Conservation (phyloP, 805 yeast species). For the Candida silvicultrix region DNA sequence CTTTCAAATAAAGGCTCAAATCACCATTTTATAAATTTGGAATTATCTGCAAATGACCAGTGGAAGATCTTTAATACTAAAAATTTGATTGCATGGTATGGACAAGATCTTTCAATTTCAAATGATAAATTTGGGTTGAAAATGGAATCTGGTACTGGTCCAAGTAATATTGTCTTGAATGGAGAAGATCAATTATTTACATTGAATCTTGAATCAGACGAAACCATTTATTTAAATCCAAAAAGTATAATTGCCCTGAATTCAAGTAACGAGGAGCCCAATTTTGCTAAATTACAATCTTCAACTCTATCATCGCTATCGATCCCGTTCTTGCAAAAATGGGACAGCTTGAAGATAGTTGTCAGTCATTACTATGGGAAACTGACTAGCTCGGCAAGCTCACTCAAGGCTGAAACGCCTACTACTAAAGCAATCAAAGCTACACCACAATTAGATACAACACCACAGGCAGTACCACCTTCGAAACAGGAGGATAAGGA, state of each 20-base stretch:
- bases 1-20: slow-evolving; percentile 2
- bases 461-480: background rate
- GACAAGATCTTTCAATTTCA: slow-evolving; percentile 1
- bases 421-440: background rate
- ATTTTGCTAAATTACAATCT: slow-evolving; percentile 5
- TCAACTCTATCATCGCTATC: background rate
- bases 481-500: background rate
- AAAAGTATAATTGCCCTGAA: slow-evolving; percentile 11
- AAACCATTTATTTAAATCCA: slow-evolving; percentile 17
- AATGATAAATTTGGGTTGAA: slow-evolving; percentile 5
- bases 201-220: slow-evolving; percentile 17
- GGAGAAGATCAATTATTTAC: slow-evolving; percentile 25
- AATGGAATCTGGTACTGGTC: slow-evolving; percentile 11
- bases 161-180: slow-evolving; percentile 24
- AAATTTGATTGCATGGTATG: slow-evolving; percentile 16
- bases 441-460: background rate
- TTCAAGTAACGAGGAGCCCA: slow-evolving; percentile 12
- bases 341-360: slow-evolving; percentile 6
- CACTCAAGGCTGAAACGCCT: background rate
- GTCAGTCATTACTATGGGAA: slow-evolving; percentile 2
- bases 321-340: slow-evolving; percentile 6
- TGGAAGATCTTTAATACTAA: slow-evolving; percentile 12
- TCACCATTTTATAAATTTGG: slow-evolving; percentile 11
- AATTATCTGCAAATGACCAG: slow-evolving; percentile 3
- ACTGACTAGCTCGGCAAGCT: slow-evolving; percentile 4